phyloP scores from a whole-genome alignment of 2,329 filamentous ascomycete species.

The Nemania sp. region DNA sequence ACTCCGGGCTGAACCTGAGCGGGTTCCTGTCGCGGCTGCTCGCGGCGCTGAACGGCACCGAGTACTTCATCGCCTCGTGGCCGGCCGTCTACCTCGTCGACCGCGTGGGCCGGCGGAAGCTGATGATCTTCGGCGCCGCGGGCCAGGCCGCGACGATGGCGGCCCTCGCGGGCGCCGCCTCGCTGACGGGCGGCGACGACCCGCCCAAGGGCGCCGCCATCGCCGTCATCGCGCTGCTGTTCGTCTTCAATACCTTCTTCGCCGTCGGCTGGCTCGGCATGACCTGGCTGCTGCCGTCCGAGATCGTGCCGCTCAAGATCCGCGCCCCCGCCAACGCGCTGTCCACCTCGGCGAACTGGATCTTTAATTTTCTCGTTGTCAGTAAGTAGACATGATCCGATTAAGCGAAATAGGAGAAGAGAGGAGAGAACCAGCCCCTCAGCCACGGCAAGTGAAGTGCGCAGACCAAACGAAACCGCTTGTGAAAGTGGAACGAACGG shows the following conservation, averaged over 20 bases:
- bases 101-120: slow-evolving; percentile 66
- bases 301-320: slow-evolving; percentile 57
- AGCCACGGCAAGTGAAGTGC: too few relatives aligned
- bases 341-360: slow-evolving; percentile 57
- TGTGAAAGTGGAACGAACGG: too few relatives aligned
- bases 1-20: slow-evolving; percentile 54
- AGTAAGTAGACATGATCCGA: slow-evolving; percentile 42
- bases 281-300: slow-evolving; percentile 64
- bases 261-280: slow-evolving; percentile 58
- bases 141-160: slow-evolving; percentile 70
- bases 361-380: slow-evolving; percentile 67
- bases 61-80: slow-evolving; percentile 63
- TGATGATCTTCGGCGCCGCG: slow-evolving; percentile 72
- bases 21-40: slow-evolving; percentile 61
- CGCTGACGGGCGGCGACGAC: slow-evolving; percentile 29
- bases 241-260: slow-evolving; percentile 59
- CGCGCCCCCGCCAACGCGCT: slow-evolving; percentile 63
- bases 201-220: slow-evolving; percentile 37
- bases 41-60: slow-evolving; percentile 56
- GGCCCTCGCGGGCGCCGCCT: slow-evolving; percentile 55
- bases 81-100: slow-evolving; percentile 65
- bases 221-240: slow-evolving; percentile 47
- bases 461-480: too few relatives aligned
- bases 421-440: too few relatives aligned
- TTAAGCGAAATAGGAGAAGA: too few relatives aligned